phyloP scores from a whole-genome alignment of 2,329 filamentous ascomycete genomes.

The Phaeosphaeria sp. region DNA sequence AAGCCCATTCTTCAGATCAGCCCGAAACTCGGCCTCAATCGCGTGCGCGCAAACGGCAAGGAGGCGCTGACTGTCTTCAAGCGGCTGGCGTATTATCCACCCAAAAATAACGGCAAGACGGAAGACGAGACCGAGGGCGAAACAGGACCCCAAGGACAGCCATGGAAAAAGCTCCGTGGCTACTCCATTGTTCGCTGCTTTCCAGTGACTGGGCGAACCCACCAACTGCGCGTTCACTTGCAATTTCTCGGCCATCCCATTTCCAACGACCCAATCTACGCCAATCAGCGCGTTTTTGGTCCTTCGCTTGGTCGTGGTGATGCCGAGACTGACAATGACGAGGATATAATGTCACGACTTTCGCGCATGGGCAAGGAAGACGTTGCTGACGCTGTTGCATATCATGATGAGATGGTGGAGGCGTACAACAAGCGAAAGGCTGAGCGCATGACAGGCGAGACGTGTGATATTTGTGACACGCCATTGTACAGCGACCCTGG shows the following conservation, averaged over 20 bases:
- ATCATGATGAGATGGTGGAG: constrained; percentile 92
- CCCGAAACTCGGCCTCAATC: constrained; percentile 91
- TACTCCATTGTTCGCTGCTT: constrained; percentile 96
- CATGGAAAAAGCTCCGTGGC: constrained; percentile 67
- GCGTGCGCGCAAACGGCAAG: constrained; percentile 93
- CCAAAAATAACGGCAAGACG: constrained; percentile 41
- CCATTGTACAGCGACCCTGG: constrained; percentile 93
- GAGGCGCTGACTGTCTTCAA: constrained; percentile 90
- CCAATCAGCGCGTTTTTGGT: constrained; percentile 91
- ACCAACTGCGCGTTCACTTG: constrained; percentile 92
- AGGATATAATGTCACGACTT: constrained; percentile 86
- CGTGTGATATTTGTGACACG: constrained; percentile 82
- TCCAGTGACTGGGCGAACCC: constrained; percentile 90
- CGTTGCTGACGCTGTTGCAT: constrained; percentile 86
- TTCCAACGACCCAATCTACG: constrained; percentile 96
- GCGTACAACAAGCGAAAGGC: constrained; percentile 89
- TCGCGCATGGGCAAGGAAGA: constrained; percentile 94
- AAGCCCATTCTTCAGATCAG: constrained; percentile 94
- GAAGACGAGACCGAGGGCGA: constrained; percentile 23
- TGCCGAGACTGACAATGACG: constrained; percentile 74
- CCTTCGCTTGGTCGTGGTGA: constrained; percentile 74
- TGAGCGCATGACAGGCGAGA: constrained; percentile 88
- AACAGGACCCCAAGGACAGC: constrained; percentile 42
- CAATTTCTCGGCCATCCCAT: constrained; percentile 96
- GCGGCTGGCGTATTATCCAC: constrained; percentile 87